Evolutionary conservation across 2,329 filamentous ascomycete species (phyloP).

Genomic region (Podosphaera aphanis): DNA sequence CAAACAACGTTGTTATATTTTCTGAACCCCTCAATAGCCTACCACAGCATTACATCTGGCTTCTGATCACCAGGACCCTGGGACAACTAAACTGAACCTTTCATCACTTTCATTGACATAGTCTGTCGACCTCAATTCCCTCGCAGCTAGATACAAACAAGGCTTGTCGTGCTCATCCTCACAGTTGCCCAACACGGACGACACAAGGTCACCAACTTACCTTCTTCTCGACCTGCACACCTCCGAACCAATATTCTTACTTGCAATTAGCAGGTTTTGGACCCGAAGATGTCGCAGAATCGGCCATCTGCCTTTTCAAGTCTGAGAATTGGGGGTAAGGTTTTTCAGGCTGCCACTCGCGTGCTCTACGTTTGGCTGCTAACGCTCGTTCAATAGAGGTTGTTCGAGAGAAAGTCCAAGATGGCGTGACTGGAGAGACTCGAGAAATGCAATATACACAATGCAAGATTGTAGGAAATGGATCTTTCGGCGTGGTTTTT

Average conservation of each 20-base stretch:
- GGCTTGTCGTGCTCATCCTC: conserved; percentile 3
- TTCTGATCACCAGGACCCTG: conserved; percentile 6
- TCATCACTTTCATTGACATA: background rate
- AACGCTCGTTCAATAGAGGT: conserved; percentile 33
- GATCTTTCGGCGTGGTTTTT: conserved; percentile 95
- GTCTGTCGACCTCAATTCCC: background rate
- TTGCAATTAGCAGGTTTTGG: conserved; percentile 18
- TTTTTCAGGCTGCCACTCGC: conserved; percentile 6
- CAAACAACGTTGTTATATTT: background rate
- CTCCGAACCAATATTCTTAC: conserved; percentile 21
- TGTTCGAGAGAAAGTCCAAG: conserved; percentile 95
- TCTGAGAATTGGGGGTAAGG: conserved; percentile 88
- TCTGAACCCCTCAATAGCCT: conserved; percentile 2
- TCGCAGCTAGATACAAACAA: background rate
- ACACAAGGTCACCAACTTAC: conserved; percentile 17
- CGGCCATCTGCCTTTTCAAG: conserved; percentile 70
- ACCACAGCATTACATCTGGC: conserved; percentile 7
- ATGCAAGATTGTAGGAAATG: conserved; percentile 98
- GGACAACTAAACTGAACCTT: background rate
- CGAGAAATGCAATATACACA: conserved; percentile 95
- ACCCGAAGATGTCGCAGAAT: conserved; percentile 56
- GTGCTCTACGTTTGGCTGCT: conserved; percentile 20
- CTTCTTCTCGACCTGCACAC: conserved; percentile 15
- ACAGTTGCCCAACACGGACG: conserved; percentile 31
- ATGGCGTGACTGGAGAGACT: conserved; percentile 89